Evolutionary conservation across 768 basidiomycete species (phyloP).

Genomic region (Lentinula boryana): DNA sequence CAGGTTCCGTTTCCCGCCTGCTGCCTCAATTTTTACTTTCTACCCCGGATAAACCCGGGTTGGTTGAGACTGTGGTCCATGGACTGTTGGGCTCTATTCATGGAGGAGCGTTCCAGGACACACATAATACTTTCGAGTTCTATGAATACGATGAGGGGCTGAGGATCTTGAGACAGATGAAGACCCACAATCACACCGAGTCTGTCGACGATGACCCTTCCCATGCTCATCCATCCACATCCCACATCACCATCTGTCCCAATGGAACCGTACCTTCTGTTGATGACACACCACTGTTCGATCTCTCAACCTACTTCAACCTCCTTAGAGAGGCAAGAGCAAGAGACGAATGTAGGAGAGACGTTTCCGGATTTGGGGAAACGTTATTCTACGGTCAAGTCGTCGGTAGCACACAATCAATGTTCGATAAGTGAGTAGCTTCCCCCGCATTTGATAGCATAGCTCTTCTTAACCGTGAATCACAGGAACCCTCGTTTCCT

Average conservation of each 20-base stretch:
- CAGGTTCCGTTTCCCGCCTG: constrained; percentile 28
- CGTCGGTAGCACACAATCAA: constrained; percentile 91
- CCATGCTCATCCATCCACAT: constrained; percentile 32
- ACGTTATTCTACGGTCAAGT: constrained; percentile 80
- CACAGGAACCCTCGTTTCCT: constrained; percentile 73
- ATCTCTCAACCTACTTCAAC: constrained; percentile 54
- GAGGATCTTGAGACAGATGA: constrained; percentile 21
- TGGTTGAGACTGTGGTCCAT: constrained; percentile 34
- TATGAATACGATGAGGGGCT: constrained; percentile 30
- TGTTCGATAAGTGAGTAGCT: constrained; percentile 78
- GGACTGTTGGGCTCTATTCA: constrained; percentile 26
- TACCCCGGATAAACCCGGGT: constrained; percentile 31
- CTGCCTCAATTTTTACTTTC: constrained; percentile 60
- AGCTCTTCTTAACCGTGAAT: constrained; percentile 3
- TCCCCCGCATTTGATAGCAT: background rate
- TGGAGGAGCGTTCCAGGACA: constrained; percentile 45
- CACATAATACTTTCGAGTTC: constrained; percentile 67
- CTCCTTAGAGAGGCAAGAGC: constrained; percentile 32
- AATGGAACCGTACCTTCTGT: constrained; percentile 41
- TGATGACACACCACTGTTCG: constrained; percentile 68
- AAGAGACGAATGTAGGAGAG: constrained; percentile 15
- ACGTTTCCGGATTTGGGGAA: constrained; percentile 62
- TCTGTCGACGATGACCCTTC: constrained; percentile 18
- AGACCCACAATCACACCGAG: constrained; percentile 11
- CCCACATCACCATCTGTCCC: constrained; percentile 48